A percentile compares a stretch with the other conserved stretches of the same genome.
Conservation (phyloP, 176 grass and related monocot species). For the Otatea glauca region DNA sequence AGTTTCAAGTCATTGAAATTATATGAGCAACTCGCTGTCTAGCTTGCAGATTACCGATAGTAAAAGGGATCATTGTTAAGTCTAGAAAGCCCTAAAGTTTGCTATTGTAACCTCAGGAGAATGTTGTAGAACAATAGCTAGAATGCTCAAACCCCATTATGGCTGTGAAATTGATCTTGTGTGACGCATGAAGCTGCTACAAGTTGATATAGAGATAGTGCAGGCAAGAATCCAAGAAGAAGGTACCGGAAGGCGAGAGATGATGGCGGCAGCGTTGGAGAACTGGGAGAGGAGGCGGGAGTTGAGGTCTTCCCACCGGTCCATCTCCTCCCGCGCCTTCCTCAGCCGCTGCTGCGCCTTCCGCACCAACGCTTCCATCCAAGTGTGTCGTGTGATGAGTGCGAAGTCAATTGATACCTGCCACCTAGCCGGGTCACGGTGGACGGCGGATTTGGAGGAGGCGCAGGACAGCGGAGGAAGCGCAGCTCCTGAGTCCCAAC, state of each 20-base stretch:
- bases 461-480: too few relatives aligned
- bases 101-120: not conserved
- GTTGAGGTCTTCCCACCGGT: constrained; percentile 70
- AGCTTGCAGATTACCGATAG: not conserved
- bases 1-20: not conserved
- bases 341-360: constrained; percentile 76
- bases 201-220: not conserved
- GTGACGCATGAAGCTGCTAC: not conserved
- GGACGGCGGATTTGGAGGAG: too few relatives aligned
- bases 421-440: not conserved
- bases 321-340: constrained; percentile 56
- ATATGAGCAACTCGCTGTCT: not conserved
- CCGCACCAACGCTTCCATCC: constrained; percentile 65
- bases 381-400: too few relatives aligned
- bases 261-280: constrained; percentile 53
- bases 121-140: not conserved
- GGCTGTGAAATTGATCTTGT: not conserved
- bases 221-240: constrained; percentile 13
- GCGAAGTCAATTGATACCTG: not conserved
- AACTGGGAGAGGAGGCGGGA: constrained; percentile 57
- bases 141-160: not conserved
- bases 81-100: too few relatives aligned
- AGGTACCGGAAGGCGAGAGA: constrained; percentile 65
- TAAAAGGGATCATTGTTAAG: not conserved
- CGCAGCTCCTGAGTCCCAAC: too few relatives aligned